Conservation (phyloP, 768 basidiomycete species). For the Austroboletus eburneus region DNA sequence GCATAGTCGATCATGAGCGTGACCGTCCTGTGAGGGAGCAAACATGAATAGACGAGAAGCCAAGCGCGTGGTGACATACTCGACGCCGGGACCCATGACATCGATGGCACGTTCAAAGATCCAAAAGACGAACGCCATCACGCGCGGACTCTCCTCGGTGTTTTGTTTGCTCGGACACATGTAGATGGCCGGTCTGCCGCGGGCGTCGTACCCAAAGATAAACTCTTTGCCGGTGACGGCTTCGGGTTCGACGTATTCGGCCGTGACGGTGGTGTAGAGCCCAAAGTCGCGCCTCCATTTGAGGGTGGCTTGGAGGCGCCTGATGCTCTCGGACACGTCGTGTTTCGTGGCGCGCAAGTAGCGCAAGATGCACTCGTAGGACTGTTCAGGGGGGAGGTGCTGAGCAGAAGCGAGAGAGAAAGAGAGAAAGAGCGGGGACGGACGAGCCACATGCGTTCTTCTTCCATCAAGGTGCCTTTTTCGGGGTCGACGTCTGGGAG, state of each 20-base stretch:
- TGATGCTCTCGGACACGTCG: slow-evolving; percentile 53
- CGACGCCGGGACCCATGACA: slow-evolving; percentile 76
- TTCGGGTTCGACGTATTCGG: slow-evolving; percentile 70
- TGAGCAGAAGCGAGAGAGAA: background rate
- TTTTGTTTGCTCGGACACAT: slow-evolving; percentile 72
- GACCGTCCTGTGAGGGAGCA: slow-evolving; percentile 45
- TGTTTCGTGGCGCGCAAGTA: slow-evolving; percentile 80
- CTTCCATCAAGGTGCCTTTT: slow-evolving; percentile 49
- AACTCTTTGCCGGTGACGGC: slow-evolving; percentile 81
- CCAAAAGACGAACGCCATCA: slow-evolving; percentile 74
- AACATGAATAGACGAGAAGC: background rate
- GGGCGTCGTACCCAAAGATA: slow-evolving; percentile 68
- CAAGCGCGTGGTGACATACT: slow-evolving; percentile 42
- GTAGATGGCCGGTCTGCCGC: slow-evolving; percentile 64
- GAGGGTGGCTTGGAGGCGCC: slow-evolving; percentile 66
- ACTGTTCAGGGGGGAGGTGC: slow-evolving; percentile 22
- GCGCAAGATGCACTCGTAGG: slow-evolving; percentile 70
- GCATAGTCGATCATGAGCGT: slow-evolving; percentile 75
- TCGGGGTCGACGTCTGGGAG: slow-evolving; percentile 43
- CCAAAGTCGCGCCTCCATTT: slow-evolving; percentile 81
- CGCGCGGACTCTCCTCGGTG: slow-evolving; percentile 61
- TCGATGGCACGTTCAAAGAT: slow-evolving; percentile 73
- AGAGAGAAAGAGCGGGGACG: no score
- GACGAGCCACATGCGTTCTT: slow-evolving; percentile 76
- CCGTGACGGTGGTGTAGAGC: slow-evolving; percentile 56